These are phyloP conservation scores for Tulasnella sp. DNA, from an alignment of 768 basidiomycete genomes.

Conservation along the genomic window DNA sequence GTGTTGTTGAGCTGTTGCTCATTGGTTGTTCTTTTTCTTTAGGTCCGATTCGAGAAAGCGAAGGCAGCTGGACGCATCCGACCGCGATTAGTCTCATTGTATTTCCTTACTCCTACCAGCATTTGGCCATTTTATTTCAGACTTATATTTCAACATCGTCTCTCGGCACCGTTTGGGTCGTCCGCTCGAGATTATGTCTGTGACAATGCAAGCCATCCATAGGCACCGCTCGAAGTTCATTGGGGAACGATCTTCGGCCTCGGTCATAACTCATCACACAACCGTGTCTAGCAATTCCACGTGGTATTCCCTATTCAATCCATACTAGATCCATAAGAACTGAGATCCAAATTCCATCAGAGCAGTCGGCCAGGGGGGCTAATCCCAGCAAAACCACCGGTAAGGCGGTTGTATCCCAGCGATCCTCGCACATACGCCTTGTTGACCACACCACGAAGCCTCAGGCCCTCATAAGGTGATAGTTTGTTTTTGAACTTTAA, in stretches of 20 bases:
- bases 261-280: too few relatives aligned
- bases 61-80: constrained; percentile 53
- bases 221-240: too few relatives aligned
- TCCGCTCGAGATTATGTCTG: too few relatives aligned
- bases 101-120: too few relatives aligned
- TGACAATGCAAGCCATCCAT: too few relatives aligned
- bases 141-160: too few relatives aligned
- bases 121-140: too few relatives aligned
- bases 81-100: neutral
- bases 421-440: constrained; percentile 71
- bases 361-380: neutral
- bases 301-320: neutral
- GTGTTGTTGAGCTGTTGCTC: too few relatives aligned
- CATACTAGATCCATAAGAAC: neutral
- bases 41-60: constrained; percentile 55
- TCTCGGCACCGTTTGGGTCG: too few relatives aligned
- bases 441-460: constrained; percentile 56
- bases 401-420: constrained; percentile 34
- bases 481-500: constrained; percentile 91
- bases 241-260: too few relatives aligned
- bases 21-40: constrained; percentile 1
- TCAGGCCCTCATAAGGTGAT: constrained; percentile 75
- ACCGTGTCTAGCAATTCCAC: neutral
- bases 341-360: neutral
- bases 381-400: neutral